Evolutionary conservation across 495 filamentous ascomycete genomes (phyloP).

Genomic region (Penicillium daleae): DNA sequence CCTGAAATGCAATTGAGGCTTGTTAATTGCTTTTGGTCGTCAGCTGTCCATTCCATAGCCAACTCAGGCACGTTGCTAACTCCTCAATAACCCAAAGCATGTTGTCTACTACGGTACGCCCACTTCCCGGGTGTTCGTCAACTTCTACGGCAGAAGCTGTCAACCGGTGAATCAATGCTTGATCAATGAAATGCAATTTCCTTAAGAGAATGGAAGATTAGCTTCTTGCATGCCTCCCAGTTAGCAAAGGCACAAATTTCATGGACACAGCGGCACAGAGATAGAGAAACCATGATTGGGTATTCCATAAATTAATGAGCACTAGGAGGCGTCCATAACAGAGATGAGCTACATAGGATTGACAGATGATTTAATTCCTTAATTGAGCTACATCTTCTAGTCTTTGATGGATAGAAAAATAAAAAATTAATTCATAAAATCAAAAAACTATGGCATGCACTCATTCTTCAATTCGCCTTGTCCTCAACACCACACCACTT

Average conservation of each 20-base stretch:
- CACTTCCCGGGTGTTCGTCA: not conserved
- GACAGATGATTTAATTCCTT: too few species aligned
- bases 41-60: not conserved
- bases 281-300: too few species aligned
- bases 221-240: too few species aligned
- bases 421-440: conserved; percentile 8
- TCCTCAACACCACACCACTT: conserved; percentile 10
- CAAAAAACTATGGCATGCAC: conserved; percentile 7
- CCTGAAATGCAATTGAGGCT: not conserved
- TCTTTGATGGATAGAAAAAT: not conserved
- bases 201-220: not conserved
- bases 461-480: not conserved
- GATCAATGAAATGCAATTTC: not conserved
- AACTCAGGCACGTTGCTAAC: not conserved
- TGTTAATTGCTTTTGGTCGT: not conserved
- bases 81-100: too few species aligned
- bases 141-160: not conserved
- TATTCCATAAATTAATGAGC: too few species aligned
- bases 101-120: not conserved
- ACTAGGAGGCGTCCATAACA: too few species aligned
- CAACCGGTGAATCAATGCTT: not conserved
- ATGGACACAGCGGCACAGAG: too few species aligned
- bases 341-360: too few species aligned
- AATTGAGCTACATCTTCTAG: not conserved
- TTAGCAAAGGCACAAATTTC: too few species aligned